Percentiles rank a stretch among this genome's conserved stretches.
Conservation (phyloP, 2,329 filamentous ascomycete genomes). For the Myotisia sp. region DNA sequence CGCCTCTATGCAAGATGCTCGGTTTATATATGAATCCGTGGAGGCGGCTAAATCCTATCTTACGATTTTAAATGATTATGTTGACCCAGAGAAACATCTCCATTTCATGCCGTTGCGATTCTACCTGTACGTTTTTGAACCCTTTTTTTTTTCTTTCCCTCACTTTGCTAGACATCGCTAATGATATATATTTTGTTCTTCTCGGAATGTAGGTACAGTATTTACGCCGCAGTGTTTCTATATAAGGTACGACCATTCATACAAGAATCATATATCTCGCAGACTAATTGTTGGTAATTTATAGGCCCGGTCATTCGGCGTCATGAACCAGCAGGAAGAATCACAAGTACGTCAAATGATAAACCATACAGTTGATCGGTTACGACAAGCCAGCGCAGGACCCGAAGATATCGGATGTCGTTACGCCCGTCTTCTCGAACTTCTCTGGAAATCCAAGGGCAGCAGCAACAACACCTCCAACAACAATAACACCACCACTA, state of each 20-base stretch:
- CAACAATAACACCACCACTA: constrained; percentile 7
- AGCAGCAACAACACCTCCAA: neutral
- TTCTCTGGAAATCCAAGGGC: constrained; percentile 41
- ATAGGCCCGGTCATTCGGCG: constrained; percentile 44
- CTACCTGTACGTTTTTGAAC: constrained; percentile 39
- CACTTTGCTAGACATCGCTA: neutral
- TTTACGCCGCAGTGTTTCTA: constrained; percentile 51
- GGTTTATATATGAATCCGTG: constrained; percentile 53
- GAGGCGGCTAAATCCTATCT: constrained; percentile 50
- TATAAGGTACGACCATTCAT: constrained; percentile 39
- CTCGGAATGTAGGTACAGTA: constrained; percentile 28
- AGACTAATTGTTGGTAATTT: neutral
- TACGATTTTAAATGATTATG: constrained; percentile 44
- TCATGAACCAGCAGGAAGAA: constrained; percentile 42
- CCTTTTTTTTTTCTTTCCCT: no score
- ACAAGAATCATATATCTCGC: constrained; percentile 2
- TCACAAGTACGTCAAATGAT: constrained; percentile 45
- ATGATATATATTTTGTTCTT: constrained; percentile 12
- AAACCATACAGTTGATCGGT: constrained; percentile 43
- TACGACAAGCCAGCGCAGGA: constrained; percentile 44
- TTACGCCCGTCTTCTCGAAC: constrained; percentile 46
- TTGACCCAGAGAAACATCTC: constrained; percentile 44
- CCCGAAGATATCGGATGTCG: constrained; percentile 47
- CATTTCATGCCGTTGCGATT: constrained; percentile 52
- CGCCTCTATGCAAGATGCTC: constrained; percentile 46